Conservation (phyloP, 495 filamentous ascomycete species). For the Talaromyces ruber region DNA sequence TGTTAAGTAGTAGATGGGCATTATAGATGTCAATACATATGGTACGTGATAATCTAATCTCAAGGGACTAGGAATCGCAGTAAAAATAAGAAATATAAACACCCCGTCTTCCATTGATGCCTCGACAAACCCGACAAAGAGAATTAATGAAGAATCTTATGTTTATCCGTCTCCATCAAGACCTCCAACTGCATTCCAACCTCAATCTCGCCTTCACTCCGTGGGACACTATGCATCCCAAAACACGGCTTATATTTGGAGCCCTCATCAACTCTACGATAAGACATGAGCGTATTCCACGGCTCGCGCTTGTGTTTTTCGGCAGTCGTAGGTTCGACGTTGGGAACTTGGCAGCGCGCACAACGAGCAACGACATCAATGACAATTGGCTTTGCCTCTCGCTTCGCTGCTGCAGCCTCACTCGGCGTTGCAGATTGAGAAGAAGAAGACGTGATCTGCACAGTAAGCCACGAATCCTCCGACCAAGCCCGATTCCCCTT, state of each 20-base stretch:
- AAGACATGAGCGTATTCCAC: slow-evolving; percentile 60
- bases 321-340: slow-evolving; percentile 69
- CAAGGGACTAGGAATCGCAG: not conserved
- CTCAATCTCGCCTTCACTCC: slow-evolving; percentile 38
- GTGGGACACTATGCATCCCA: slow-evolving; percentile 74
- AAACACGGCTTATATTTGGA: slow-evolving; percentile 64
- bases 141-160: slow-evolving; percentile 43
- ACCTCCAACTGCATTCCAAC: slow-evolving; percentile 49
- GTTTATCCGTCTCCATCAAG: slow-evolving; percentile 44
- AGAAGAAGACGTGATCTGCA: slow-evolving; percentile 44
- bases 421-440: not conserved
- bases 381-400: slow-evolving; percentile 13
- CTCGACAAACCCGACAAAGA: not conserved
- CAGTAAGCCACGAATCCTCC: slow-evolving; percentile 77
- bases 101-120: not conserved
- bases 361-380: slow-evolving; percentile 64
- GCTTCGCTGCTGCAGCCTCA: not conserved
- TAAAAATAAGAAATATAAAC: not conserved
- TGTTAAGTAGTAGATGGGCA: not conserved
- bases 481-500: slow-evolving; percentile 51
- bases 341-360: slow-evolving; percentile 75
- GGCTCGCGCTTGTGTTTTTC: slow-evolving; percentile 65
- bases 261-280: slow-evolving; percentile 68
- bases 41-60: not conserved
- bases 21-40: not conserved